These are phyloP conservation scores for Penicillium sp. DNA, from an alignment of 2,329 filamentous ascomycete genomes.

Conservation along the genomic window DNA sequence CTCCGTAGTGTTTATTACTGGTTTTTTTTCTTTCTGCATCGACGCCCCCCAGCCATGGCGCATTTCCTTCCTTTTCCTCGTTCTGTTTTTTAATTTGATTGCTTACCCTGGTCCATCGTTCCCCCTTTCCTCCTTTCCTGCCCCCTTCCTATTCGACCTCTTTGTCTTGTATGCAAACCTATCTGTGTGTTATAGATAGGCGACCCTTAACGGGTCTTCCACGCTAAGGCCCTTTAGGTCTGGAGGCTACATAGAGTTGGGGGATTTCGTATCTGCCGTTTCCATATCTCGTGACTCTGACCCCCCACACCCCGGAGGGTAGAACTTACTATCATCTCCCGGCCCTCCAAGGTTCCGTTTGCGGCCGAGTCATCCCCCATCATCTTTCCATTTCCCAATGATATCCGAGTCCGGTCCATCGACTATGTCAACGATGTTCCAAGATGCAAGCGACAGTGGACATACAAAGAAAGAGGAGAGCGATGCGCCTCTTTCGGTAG, in stretches of 20 bases:
- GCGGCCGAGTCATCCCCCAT: conserved; percentile 5
- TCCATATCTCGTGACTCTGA: conserved; percentile 1
- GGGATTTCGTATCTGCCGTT: conserved; percentile 11
- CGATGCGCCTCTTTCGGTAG: conserved; percentile 6
- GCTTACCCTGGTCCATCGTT: neutral
- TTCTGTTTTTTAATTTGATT: neutral
- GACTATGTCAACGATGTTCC: conserved; percentile 5
- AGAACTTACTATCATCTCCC: neutral
- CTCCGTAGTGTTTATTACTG: neutral
- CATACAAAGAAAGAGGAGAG: neutral
- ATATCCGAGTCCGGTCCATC: neutral
- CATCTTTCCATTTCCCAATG: neutral
- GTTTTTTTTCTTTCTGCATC: neutral
- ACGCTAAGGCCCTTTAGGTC: conserved; percentile 23
- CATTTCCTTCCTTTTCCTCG: neutral
- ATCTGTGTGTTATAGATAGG: conserved; percentile 2
- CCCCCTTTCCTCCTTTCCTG: conserved; percentile 1
- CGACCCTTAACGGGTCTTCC: conserved; percentile 24
- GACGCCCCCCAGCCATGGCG: neutral
- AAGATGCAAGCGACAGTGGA: conserved; percentile 18
- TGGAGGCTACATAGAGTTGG: conserved; percentile 19
- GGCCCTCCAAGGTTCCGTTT: conserved; percentile 2
- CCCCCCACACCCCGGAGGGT: conserved; percentile 1
- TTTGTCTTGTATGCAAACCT: neutral
- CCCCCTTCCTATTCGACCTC: neutral